Conservation (phyloP, 2,329 filamentous ascomycete species). For the Lanzia echinophila region DNA sequence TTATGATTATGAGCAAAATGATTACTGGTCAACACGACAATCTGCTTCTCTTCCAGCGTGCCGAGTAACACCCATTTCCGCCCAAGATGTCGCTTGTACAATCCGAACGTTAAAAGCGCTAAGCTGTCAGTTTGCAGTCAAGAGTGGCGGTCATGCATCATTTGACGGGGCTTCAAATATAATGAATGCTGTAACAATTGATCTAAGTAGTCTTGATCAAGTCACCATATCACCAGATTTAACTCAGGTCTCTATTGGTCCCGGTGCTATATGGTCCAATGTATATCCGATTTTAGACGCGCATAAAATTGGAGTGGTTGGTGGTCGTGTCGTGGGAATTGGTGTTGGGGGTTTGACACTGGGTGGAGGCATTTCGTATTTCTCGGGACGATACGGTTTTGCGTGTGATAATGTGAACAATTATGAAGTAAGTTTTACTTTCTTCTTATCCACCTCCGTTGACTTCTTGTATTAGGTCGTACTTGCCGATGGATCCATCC, state of each 20-base stretch:
- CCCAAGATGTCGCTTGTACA: slow-evolving; percentile 7
- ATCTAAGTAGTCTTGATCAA: slow-evolving; percentile 11
- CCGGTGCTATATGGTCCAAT: slow-evolving; percentile 18
- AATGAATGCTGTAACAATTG: slow-evolving; percentile 16
- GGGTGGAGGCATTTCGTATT: slow-evolving; percentile 17
- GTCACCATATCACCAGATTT: slow-evolving; percentile 12
- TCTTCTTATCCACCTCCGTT: background rate
- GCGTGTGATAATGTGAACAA: slow-evolving; percentile 18
- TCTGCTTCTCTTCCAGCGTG: slow-evolving; percentile 8
- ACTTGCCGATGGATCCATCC: slow-evolving; percentile 41
- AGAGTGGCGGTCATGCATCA: slow-evolving; percentile 33
- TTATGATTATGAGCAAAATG: slow-evolving; percentile 12
- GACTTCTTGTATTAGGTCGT: slow-evolving; percentile 38
- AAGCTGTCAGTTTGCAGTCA: slow-evolving; percentile 30
- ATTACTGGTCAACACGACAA: background rate
- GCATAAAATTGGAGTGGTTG: background rate
- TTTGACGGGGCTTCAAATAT: slow-evolving; percentile 15
- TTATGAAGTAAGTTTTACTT: slow-evolving; percentile 11
- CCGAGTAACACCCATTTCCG: slow-evolving; percentile 9
- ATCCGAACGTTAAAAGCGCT: slow-evolving; percentile 3
- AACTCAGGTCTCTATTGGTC: slow-evolving; percentile 12
- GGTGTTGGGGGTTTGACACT: slow-evolving; percentile 7
- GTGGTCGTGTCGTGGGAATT: slow-evolving; percentile 5
- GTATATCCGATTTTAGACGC: slow-evolving; percentile 15
- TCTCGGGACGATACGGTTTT: slow-evolving; percentile 12